Conservation (phyloP, 108 stramenopile genomes). For the Schizochytrium sp. region DNA sequence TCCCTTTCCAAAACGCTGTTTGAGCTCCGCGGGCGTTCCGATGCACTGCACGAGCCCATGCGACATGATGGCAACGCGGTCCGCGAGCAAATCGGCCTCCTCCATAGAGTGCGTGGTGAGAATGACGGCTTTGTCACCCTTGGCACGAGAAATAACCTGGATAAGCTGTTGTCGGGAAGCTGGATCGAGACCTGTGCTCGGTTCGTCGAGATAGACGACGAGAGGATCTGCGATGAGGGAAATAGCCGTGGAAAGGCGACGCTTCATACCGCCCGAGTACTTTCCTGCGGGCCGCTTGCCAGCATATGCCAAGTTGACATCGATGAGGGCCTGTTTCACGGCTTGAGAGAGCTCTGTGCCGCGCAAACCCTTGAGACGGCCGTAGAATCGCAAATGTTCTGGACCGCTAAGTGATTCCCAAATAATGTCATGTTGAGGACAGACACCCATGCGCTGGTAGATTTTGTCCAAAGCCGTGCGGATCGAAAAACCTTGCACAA, state of each 20-base stretch:
- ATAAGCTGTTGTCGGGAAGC: slow-evolving; percentile 54
- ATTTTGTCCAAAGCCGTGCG: slow-evolving; percentile 22
- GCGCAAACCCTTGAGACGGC: slow-evolving; percentile 29
- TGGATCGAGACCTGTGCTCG: slow-evolving; percentile 59
- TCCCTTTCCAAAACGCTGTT: slow-evolving; percentile 52
- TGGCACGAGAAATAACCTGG: slow-evolving; percentile 33
- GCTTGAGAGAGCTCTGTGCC: slow-evolving; percentile 1
- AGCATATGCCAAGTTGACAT: slow-evolving; percentile 51
- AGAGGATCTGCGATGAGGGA: slow-evolving; percentile 50
- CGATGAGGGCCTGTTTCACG: slow-evolving; percentile 30
- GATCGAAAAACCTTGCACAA: slow-evolving; percentile 5
- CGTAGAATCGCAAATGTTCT: slow-evolving; percentile 54
- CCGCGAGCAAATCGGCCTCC: slow-evolving; percentile 91
- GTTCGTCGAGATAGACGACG: slow-evolving; percentile 55
- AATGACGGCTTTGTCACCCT: slow-evolving; percentile 60
- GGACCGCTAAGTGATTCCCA: slow-evolving; percentile 41
- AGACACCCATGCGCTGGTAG: slow-evolving; percentile 44
- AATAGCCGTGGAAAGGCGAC: slow-evolving; percentile 54
- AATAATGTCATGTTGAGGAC: slow-evolving; percentile 63
- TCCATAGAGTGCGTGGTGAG: slow-evolving; percentile 97
- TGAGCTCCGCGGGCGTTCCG: slow-evolving; percentile 69
- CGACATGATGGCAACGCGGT: slow-evolving; percentile 90
- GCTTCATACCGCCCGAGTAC: slow-evolving; percentile 59
- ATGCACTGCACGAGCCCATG: slow-evolving; percentile 72
- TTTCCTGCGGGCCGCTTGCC: slow-evolving; percentile 21